Evolutionary conservation across 805 yeast species (phyloP), one percentile per base, ranked within the genome.

Genomic region (Monosporozyma aerobia): DNA sequence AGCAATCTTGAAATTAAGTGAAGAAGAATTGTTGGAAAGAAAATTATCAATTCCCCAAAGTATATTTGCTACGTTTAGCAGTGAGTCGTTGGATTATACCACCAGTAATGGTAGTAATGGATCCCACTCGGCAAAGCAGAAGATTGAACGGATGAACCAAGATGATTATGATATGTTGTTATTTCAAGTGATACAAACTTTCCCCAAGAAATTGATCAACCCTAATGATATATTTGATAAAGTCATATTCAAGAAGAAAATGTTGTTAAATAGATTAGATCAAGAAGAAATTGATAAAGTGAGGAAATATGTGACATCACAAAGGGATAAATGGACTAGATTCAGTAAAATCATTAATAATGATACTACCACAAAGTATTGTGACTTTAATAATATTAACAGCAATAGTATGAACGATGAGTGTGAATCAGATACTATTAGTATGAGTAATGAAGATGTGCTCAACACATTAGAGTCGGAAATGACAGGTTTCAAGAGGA

Each of bases 181-280:
- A 25, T 92, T 92, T 63, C 97, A 90, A 69, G 76, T 82, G 39
- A 79, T 92, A 57, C 99, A 94, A 67, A 85, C 85, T 54, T 79
- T 77, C 35, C 99, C 99, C 5, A 84, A 81, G 58, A 69, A 75
- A 23, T 59, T 87, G 14, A 59, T 87, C 2, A 85, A 90, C 67
- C 89, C 92, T 1, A 80, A 82, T 58, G 65, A 69, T 6, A 71
- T 90, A 47, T 76, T 90, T 60, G 88, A 84, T 54, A 74, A 62
- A 30, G 54, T 82, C 37, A 82, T 95, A 57, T 89, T 83, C 70
- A 83, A 82, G 61, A 81, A 83, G 51, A 75, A 82, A 47, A 78
- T 82, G 25, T 84, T 87, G 0, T 81, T 82, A 60, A 90, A 87
- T 23, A 82, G 82, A 56, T 67, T 88, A 23, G 79, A 89, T 0